These are phyloP conservation scores for Trichosporon sp. DNA, from an alignment of 1,284 basidiomycete species.

Conservation along the genomic window DNA sequence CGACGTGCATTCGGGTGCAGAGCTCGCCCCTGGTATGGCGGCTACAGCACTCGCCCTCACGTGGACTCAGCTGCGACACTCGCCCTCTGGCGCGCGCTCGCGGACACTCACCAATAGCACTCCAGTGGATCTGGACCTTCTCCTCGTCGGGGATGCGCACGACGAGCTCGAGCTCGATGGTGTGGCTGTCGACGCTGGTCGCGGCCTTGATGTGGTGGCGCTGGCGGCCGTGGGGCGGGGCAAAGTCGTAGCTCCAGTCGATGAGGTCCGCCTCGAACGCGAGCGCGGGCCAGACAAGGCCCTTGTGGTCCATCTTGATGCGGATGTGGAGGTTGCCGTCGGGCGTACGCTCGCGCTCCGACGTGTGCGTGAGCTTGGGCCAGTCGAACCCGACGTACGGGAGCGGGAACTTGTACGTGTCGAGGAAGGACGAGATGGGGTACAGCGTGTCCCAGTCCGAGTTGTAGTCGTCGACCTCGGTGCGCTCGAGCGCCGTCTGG, in stretches of 20 bases:
- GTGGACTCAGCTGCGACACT: too few species aligned
- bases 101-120: slow-evolving; percentile 39
- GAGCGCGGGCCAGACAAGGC: slow-evolving; percentile 59
- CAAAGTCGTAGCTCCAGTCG: slow-evolving; percentile 73
- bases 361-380: slow-evolving; percentile 29
- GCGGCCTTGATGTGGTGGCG: slow-evolving; percentile 81
- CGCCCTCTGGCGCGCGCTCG: not conserved
- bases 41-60: too few species aligned
- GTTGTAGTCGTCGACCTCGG: slow-evolving; percentile 41
- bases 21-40: too few species aligned
- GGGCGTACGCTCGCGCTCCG: slow-evolving; percentile 50
- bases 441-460: slow-evolving; percentile 81
- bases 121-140: slow-evolving; percentile 38
- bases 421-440: slow-evolving; percentile 62
- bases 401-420: slow-evolving; percentile 38
- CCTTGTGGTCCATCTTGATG: slow-evolving; percentile 71
- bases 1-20: too few species aligned
- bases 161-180: slow-evolving; percentile 36
- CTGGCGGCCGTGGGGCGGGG: slow-evolving; percentile 65
- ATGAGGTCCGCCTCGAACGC: slow-evolving; percentile 90
- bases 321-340: slow-evolving; percentile 61
- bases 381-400: slow-evolving; percentile 50
- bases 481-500: slow-evolving; percentile 24
- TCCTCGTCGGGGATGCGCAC: slow-evolving; percentile 26
- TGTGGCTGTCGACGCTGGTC: slow-evolving; percentile 34